Evolutionary conservation across 1,284 basidiomycete genomes (phyloP).

Genomic region (Flammula alnicola): DNA sequence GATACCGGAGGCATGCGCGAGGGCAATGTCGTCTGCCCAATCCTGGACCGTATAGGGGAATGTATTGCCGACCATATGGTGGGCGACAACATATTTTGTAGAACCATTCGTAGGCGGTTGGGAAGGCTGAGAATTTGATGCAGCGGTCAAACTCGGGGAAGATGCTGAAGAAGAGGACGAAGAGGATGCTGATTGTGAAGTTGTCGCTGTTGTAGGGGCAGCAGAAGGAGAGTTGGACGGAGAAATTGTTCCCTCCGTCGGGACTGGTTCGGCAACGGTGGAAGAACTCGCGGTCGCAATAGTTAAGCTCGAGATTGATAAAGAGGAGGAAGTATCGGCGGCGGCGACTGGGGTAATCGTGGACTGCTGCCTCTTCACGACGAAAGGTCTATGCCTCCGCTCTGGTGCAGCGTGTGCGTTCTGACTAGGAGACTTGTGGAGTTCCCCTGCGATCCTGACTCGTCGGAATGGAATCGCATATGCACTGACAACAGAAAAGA

Average conservation of each 20-base stretch:
- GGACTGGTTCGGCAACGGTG: neutral
- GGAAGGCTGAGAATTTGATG: conserved; percentile 21
- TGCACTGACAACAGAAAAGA: conserved; percentile 29
- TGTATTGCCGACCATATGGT: conserved; percentile 73
- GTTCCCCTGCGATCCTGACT: conserved; percentile 14
- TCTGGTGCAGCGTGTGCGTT: neutral
- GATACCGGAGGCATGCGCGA: conserved; percentile 63
- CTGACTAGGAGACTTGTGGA: conserved; percentile 4
- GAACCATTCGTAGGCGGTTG: conserved; percentile 21
- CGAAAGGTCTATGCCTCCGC: neutral
- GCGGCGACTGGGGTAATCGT: neutral
- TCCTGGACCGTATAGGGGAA: conserved; percentile 62
- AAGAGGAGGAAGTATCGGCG: neutral
- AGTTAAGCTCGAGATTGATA: too few relatives aligned
- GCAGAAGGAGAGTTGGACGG: conserved; percentile 7
- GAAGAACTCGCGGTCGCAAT: neutral
- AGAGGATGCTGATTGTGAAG: conserved; percentile 5
- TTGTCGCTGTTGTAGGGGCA: conserved; percentile 10
- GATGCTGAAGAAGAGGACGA: neutral
- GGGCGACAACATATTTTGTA: conserved; percentile 63
- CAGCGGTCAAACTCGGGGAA: conserved; percentile 17
- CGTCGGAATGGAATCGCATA: conserved; percentile 31
- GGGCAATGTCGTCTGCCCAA: conserved; percentile 58
- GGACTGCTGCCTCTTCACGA: neutral
- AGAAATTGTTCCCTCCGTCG: neutral